Evolutionary conservation across 495 filamentous ascomycete genomes (phyloP), one percentile per base, ranked within the genome.

Genomic region (Cryomyces minteri): DNA sequence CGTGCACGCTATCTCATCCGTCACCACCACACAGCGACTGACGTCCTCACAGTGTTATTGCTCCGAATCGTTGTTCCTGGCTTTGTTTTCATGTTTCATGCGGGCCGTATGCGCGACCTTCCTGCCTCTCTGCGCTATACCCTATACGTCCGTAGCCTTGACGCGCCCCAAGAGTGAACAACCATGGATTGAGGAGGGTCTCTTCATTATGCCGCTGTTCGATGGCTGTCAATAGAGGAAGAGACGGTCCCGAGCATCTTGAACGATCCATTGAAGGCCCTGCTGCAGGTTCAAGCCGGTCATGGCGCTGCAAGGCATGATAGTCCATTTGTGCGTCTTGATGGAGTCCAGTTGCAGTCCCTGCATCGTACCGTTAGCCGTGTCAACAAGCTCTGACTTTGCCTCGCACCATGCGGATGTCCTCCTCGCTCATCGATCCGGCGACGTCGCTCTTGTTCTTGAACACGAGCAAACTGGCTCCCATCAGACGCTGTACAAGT

Each of bases 371-470:
- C 7, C 7, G 7, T 12, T 37, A 12, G 34, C 7, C 33, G 52
- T 30, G 45, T 43, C 39, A 46, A 42, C 41, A 25, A 49, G 11
- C 43, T 52, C 38, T 31, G 36, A 47, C 47, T 37, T 37, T 12
- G 34, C 12, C 7, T 12, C 70, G 44, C 59, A 88, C 86, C 67
- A 80, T 52, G 30, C 76, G 75, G 33, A 96, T 81, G 55, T 95
- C 90, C 29, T 79, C 66, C 54, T 82, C 75, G 41, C 68, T 70
- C 90, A 98, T 94, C 54, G 85, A 86, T 36, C 86, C 82, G 46
- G 71, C 64, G 12, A 98, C 80, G 59, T 98, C 90, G 28, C 83
- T 92, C 63, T 98, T 98, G 63, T 98, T 98, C 41, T 88, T 75
- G 62, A 98, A 94, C 18, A 96, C 80, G 5, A 98, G 70, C 18